These are phyloP conservation scores for Spathaspora jeffriesii DNA, from an alignment of 1,139 yeast genomes.

Conservation along the genomic window DNA sequence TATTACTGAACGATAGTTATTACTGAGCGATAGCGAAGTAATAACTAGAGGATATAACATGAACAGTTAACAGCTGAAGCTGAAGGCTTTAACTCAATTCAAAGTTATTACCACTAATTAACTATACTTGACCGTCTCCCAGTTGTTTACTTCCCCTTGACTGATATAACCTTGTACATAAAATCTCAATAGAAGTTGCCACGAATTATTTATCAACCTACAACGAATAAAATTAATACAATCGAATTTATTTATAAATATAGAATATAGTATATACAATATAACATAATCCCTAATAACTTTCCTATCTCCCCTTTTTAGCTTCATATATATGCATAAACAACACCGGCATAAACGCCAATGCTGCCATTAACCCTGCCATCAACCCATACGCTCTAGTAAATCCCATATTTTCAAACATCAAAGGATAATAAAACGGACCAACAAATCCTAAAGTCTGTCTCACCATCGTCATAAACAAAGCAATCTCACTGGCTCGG, in stretches of 20 bases:
- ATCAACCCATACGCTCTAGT: constrained; percentile 16
- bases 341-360: constrained; percentile 8
- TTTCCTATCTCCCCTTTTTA: constrained; percentile 3
- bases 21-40: too few species aligned
- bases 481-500: constrained; percentile 14
- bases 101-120: too few species aligned
- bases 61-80: too few species aligned
- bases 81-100: too few species aligned
- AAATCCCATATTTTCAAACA: constrained; percentile 17
- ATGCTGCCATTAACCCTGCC: constrained; percentile 16
- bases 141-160: too few species aligned
- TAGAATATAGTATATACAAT: background rate
- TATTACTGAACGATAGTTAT: too few species aligned
- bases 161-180: too few species aligned
- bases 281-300: background rate
- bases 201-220: too few species aligned
- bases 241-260: background rate
- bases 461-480: constrained; percentile 18
- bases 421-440: constrained; percentile 21
- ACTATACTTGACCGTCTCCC: background rate
- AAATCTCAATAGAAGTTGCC: too few species aligned
- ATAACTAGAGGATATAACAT: too few species aligned
- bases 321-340: constrained; percentile 7
- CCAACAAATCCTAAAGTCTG: constrained; percentile 20
- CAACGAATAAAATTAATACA: too few species aligned